Evolutionary conservation across 202 grass and related monocot species (phyloP).

Genomic region (Elaeis oleifera): DNA sequence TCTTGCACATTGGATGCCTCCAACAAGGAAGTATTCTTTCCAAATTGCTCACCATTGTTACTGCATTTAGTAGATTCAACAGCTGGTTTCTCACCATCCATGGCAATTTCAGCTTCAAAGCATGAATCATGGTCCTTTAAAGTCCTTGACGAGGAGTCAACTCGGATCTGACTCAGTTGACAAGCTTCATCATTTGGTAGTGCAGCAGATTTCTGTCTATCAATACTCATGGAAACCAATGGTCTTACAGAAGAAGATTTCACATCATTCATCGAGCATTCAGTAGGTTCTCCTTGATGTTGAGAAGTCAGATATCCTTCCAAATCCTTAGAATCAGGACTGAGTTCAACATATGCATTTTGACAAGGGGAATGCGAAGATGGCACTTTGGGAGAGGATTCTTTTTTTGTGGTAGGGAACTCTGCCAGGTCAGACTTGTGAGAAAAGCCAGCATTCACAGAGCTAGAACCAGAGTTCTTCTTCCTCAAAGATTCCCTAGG

Average conservation of each 20-base stretch:
- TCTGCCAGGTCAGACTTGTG: constrained; percentile 17
- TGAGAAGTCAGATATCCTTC: not conserved
- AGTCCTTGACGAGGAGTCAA: not conserved
- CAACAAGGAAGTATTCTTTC: not conserved
- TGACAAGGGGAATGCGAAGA: not conserved
- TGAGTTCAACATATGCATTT: no score
- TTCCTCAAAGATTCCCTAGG: constrained; percentile 6
- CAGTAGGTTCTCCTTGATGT: constrained; percentile 6
- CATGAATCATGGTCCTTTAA: not conserved
- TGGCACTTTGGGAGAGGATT: not conserved
- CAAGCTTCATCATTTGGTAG: constrained; percentile 12
- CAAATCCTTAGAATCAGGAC: constrained; percentile 6
- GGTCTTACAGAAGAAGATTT: constrained; percentile 8
- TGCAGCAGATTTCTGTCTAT: constrained; percentile 5
- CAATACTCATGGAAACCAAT: constrained; percentile 1
- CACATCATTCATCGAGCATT: constrained; percentile 5
- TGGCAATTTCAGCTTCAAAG: not conserved
- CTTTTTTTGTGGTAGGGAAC: constrained; percentile 13
- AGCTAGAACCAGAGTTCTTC: constrained; percentile 14
- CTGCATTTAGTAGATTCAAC: not conserved
- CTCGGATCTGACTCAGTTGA: not conserved
- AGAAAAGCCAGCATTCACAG: constrained; percentile 6
- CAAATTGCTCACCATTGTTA: constrained; percentile 16
- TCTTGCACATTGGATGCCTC: constrained; percentile 21
- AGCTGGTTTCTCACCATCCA: not conserved